Base-by-base conservation (phyloP, 352 stramenopile species). In the Globisporangium splendens region DNA sequence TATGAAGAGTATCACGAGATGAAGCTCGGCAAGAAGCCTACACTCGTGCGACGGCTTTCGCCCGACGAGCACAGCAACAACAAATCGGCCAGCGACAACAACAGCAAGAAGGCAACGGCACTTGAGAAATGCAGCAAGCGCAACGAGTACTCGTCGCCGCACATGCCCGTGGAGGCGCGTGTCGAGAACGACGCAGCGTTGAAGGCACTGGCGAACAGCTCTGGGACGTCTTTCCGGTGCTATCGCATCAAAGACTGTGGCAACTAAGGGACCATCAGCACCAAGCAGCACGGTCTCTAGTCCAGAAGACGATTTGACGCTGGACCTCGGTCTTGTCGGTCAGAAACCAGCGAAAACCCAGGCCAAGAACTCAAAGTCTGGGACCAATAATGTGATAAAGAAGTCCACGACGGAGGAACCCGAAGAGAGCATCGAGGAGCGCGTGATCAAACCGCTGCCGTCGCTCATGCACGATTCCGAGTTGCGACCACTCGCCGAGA, bases 1-100 rank as follows among this genome's bases (percentile, higher is more conserved):
- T 98, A 93, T 62, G 86, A 97, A 68, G 88, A 96, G 21, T 97
- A 93, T 58, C 86, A 98, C 35, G 80, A 96, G 63, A 90, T 98
- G 59, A 96, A 95, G 66, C 96, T 96, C 63, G 83, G 85, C 11
- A 95, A 93, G 60, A 85, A 86, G 50, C 87, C 87, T 21, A 96
- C 94, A 54, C 70, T 96, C 10, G 80, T 95, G 41, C 82, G 86
- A 1, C 75, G 86, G 21, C 54, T 89, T 6, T 80, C 71, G 0
- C 72, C 77, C 0, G 81, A 89, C 41, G 88, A 90, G 39, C 66
- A 78, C n/a, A 73, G 86, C 18, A 58, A 28, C 24, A 52, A 17
- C 21, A 59, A n/a, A 35, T 10, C 5, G 28, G 7, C 28, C 21
- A 64, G 15, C 11, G 41, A 31, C 42, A 52, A 33, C 20, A 58